Base-by-base conservation (phyloP, 441 rosid genomes). In the Dalechampia spathulata region DNA sequence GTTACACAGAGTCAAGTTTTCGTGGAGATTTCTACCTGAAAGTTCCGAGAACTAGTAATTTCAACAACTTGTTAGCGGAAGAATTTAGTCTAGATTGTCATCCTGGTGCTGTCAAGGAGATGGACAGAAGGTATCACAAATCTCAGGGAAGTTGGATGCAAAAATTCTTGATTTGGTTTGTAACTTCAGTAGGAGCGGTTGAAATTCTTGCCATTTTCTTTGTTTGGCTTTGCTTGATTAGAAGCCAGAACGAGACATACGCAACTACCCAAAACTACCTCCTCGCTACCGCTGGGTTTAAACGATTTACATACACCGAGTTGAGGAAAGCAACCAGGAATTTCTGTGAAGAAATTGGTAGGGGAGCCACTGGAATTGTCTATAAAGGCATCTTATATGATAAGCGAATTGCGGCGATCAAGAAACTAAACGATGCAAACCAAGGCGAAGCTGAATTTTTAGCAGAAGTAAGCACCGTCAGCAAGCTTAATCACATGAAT, bases 401-500 rank as follows among this genome's bases (percentile, higher is more conserved):
- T 41, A n/a, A 47, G 0, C 34, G 72, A 45, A 55, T 52, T 2
- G 74, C 74, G 1, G 74, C 76, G 2, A 34, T 75, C 23, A 72
- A 63, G 58, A 30, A 49, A 7, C 60, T 66, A 7, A 22, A 52
- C 3, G 70, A 72, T 3, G 61, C 61, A 6, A 38, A 37, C 19
- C 64, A 69, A 58, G 75, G 75, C 25, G 79, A 74, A 58, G 75
- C 57, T 0, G 77, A 74, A 13, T 78, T 72, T 45, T 58, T 49
- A 0, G 72, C 75, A 19, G 75, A 76, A 66, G 65, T 61, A 2
- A 69, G 67, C 36, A 56, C 63, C 2, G 46, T 69, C 3, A 71
- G 72, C 22, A 65, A 57, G 58, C 72, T 77, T 20, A 71, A 77
- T 37, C 78, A 77, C 62, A 71, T 65, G 66, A 74, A 68, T 61